Conservation (phyloP, 176 grass and related monocot genomes). For the Oryza punctata region DNA sequence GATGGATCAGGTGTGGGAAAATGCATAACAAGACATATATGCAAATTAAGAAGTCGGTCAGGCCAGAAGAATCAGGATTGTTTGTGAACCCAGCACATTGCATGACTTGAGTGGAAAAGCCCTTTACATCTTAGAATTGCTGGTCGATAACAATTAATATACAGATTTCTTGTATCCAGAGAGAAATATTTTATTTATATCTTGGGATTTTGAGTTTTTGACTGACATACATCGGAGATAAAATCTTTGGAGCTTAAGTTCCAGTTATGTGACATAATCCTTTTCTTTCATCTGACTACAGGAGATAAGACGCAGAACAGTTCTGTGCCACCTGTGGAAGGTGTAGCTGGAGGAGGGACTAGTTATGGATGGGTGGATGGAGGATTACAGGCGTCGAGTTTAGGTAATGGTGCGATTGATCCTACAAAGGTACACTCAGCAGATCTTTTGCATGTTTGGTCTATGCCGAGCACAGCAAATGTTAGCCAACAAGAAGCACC, state of each 20-base stretch:
- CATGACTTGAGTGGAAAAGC: not conserved
- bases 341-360: conserved; percentile 94
- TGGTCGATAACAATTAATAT: not conserved
- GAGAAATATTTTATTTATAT: not conserved
- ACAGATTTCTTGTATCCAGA: not conserved
- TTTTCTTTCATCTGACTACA: conserved; percentile 19
- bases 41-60: not conserved
- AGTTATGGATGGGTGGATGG: conserved; percentile 92
- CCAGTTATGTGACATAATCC: conserved; percentile 7
- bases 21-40: not conserved
- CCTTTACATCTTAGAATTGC: not conserved
- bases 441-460: conserved; percentile 96
- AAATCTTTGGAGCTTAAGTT: conserved; percentile 20
- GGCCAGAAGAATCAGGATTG: not conserved
- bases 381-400: conserved; percentile 44
- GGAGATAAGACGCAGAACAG: conserved; percentile 49
- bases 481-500: conserved; percentile 86
- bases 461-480: conserved; percentile 93
- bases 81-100: not conserved
- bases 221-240: not conserved
- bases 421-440: conserved; percentile 66
- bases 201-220: conserved; percentile 1
- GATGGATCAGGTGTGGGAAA: not conserved
- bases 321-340: conserved; percentile 81
- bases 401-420: conserved; percentile 59